Conservation (phyloP, 2,329 filamentous ascomycete species). For the Hypoxylon sp. region DNA sequence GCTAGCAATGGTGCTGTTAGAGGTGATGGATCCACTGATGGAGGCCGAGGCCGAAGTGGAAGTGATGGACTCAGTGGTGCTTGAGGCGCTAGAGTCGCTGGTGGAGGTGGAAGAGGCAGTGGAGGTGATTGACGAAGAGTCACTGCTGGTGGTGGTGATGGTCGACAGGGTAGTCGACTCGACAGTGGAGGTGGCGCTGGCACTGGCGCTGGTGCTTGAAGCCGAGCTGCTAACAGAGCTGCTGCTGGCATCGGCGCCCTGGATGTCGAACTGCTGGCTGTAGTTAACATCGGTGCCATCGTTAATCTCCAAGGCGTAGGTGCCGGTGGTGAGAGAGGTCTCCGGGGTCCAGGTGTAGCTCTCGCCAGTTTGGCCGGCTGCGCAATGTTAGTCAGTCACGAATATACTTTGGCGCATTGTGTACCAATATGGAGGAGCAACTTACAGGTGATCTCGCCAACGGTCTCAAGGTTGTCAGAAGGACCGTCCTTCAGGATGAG, state of each 20-base stretch:
- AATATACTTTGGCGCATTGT: background rate
- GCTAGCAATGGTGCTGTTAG: conserved; percentile 25
- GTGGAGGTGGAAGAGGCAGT: conserved; percentile 30
- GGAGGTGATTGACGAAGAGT: conserved; percentile 35
- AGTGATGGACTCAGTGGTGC: conserved; percentile 33
- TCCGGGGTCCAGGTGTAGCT: conserved; percentile 53
- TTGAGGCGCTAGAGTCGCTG: conserved; percentile 35
- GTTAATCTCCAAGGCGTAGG: conserved; percentile 57
- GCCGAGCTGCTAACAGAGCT: conserved; percentile 29
- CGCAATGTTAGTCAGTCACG: conserved; percentile 14
- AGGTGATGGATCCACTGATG: conserved; percentile 36
- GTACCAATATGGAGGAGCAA: background rate
- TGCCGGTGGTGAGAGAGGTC: conserved; percentile 48
- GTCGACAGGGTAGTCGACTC: conserved; percentile 6
- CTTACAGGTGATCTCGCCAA: conserved; percentile 51
- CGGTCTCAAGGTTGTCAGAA: conserved; percentile 47
- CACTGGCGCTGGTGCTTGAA: conserved; percentile 10
- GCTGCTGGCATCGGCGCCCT: conserved; percentile 40
- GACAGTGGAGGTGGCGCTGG: conserved; percentile 34
- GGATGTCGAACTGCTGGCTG: conserved; percentile 51
- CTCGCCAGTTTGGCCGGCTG: conserved; percentile 48
- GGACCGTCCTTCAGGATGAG: conserved; percentile 53
- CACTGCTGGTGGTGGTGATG: conserved; percentile 1
- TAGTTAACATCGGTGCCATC: conserved; percentile 56
- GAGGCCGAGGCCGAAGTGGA: conserved; percentile 36